Conservation (phyloP, 768 basidiomycete genomes). For the Tubosaeta sp. region DNA sequence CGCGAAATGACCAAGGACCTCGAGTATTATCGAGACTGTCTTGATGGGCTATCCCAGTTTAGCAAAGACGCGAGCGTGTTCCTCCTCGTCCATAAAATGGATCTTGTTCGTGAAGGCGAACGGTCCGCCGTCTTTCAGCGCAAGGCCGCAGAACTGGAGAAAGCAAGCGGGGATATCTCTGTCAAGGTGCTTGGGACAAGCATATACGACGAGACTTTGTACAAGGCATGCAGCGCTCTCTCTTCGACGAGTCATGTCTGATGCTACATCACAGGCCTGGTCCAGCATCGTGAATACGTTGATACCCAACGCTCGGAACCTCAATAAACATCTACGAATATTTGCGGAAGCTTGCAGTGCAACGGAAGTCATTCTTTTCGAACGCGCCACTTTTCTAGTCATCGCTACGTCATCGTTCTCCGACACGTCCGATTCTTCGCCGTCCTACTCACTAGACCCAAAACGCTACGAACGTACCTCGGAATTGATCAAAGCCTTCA, state of each 20-base stretch:
- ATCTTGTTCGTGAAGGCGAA: slow-evolving; percentile 66
- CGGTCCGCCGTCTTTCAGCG: slow-evolving; percentile 57
- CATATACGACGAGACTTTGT: slow-evolving; percentile 96
- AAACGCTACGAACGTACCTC: slow-evolving; percentile 84
- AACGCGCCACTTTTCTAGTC: slow-evolving; percentile 96
- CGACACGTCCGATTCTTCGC: slow-evolving; percentile 29
- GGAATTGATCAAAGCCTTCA: slow-evolving; percentile 94
- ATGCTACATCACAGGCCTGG: slow-evolving; percentile 70
- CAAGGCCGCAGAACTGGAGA: slow-evolving; percentile 69
- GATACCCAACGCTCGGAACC: slow-evolving; percentile 90
- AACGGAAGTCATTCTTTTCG: slow-evolving; percentile 93
- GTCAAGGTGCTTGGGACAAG: slow-evolving; percentile 87
- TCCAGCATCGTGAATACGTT: slow-evolving; percentile 95
- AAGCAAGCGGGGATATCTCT: slow-evolving; percentile 54
- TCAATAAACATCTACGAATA: slow-evolving; percentile 80
- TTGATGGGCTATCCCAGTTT: slow-evolving; percentile 73
- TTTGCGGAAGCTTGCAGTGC: slow-evolving; percentile 86
- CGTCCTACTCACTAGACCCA: slow-evolving; percentile 45
- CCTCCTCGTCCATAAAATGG: slow-evolving; percentile 97
- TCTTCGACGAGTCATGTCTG: slow-evolving; percentile 5
- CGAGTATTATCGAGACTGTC: slow-evolving; percentile 88
- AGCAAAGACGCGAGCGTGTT: slow-evolving; percentile 85
- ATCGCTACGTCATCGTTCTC: slow-evolving; percentile 76
- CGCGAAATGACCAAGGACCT: slow-evolving; percentile 82
- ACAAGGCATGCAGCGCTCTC: slow-evolving; percentile 55